Base-by-base conservation (phyloP, 1,284 basidiomycete species). In the Austropuccinia psidii region DNA sequence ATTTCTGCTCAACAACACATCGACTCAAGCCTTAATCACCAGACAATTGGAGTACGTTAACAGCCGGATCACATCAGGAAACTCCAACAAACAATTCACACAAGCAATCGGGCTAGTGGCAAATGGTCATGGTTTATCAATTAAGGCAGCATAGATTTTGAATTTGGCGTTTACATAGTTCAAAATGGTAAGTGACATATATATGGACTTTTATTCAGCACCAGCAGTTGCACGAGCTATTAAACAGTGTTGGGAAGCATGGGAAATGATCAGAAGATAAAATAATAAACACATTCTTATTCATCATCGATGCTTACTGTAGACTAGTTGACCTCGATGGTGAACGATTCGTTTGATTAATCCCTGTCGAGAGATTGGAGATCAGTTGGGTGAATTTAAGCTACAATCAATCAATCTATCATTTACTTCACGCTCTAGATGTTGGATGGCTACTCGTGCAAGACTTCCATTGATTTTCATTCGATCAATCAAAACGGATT, bases 311-410 rank as follows among this genome's bases (percentile, higher is more conserved):
- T 1, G 58, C 69, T 58, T 68, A 90, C 90, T 93, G 88, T 93
- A 97, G 80, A 97, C 88, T 81, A 95, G 85, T 84, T 98, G 95
- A 76, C 87, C 86, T 80, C 90, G 89, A 86, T 96, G 93, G 85
- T 97, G 94, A 77, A 98, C 91, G 80, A 99, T 90, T 78, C 87
- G 87, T 87, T 96, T 98, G 85, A 99, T 98, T 82, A 87, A 85
- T 67, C 70, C 70, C 70, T 73, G 31, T 13, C 9, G 43, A 45
- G 43, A 19, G 49, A 24, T 27, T 19, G 47, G 54, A 41, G 17
- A 19, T 17, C 7, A 41, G 35, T 13, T 61, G 13, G 35, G 41
- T 35, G n/a, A 35, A 19, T 61, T 4, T 21, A 41, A 19, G 21
- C n/a, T 61, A 35, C 15, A 19, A 17, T 24, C 2, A 21, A 61